Conservation (phyloP, 2,329 filamentous ascomycete genomes). For the Calonectria pauciramosa region DNA sequence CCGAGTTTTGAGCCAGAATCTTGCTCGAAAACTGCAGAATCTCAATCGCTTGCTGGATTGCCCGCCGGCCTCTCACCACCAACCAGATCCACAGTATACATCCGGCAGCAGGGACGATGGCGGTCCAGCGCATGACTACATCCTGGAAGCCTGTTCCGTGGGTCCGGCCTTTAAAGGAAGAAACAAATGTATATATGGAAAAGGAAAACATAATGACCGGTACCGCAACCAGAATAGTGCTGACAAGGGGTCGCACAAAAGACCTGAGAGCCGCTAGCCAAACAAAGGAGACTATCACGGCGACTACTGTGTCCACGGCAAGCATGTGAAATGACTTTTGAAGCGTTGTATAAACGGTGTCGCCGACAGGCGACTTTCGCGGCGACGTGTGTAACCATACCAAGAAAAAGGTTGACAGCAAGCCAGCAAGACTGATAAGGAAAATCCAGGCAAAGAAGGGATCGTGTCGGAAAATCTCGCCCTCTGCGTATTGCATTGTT, state of each 20-base stretch:
- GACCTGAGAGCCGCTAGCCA: slow-evolving; percentile 92
- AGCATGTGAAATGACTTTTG: slow-evolving; percentile 90
- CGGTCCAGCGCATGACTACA: slow-evolving; percentile 87
- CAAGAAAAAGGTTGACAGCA: slow-evolving; percentile 90
- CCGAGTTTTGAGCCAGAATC: slow-evolving; percentile 87
- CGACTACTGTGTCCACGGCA: slow-evolving; percentile 91
- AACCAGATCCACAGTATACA: slow-evolving; percentile 87
- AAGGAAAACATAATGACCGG: slow-evolving; percentile 91
- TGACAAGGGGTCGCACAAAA: slow-evolving; percentile 88
- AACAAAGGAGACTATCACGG: slow-evolving; percentile 86
- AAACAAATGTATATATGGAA: slow-evolving; percentile 90
- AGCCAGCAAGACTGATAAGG: slow-evolving; percentile 83
- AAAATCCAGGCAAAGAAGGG: slow-evolving; percentile 93
- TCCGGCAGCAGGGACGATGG: slow-evolving; percentile 80
- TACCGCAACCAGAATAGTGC: slow-evolving; percentile 84
- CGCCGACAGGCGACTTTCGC: slow-evolving; percentile 81
- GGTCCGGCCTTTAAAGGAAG: slow-evolving; percentile 85
- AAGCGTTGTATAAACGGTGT: slow-evolving; percentile 93
- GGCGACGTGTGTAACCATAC: slow-evolving; percentile 90
- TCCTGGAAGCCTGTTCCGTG: slow-evolving; percentile 88
- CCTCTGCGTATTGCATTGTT: slow-evolving; percentile 68
- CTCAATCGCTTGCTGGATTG: slow-evolving; percentile 84
- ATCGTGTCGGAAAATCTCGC: slow-evolving; percentile 85
- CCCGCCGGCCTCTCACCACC: slow-evolving; percentile 83
- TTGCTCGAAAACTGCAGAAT: slow-evolving; percentile 94